Conservation (phyloP, 2,329 filamentous ascomycete species). For the Fusarium sp. region DNA sequence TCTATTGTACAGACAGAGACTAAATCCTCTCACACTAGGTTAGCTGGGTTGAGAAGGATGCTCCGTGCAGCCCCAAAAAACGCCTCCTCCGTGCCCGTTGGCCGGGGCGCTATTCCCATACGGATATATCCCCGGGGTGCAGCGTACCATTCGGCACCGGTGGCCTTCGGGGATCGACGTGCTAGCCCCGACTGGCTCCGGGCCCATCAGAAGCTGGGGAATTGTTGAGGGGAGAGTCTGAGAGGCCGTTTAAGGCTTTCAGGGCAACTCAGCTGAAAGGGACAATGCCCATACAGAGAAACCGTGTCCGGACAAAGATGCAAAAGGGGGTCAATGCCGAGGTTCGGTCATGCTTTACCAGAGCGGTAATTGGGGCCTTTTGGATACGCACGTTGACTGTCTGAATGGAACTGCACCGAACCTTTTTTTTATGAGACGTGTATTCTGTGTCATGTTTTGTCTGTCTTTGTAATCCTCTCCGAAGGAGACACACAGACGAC, state of each 20-base stretch:
- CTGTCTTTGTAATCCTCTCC: conserved; percentile 27
- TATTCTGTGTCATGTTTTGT: conserved; percentile 4
- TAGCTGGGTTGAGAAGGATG: not conserved
- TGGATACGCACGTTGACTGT: not conserved
- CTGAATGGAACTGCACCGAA: not conserved
- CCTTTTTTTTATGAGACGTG: conserved; percentile 2
- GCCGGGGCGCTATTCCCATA: conserved; percentile 45
- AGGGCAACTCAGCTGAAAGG: conserved; percentile 12
- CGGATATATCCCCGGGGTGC: conserved; percentile 44
- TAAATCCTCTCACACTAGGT: not conserved
- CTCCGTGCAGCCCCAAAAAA: too few relatives aligned
- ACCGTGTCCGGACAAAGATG: conserved; percentile 9
- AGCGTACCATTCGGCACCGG: conserved; percentile 32
- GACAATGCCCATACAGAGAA: conserved; percentile 11
- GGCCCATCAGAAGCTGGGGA: conserved; percentile 21
- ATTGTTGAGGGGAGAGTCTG: not conserved
- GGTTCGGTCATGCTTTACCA: conserved; percentile 23
- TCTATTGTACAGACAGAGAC: too few relatives aligned
- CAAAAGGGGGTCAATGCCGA: conserved; percentile 10
- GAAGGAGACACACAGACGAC: conserved; percentile 2
- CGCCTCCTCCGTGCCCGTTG: not conserved
- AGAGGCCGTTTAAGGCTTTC: not conserved
- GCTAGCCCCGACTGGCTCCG: not conserved
- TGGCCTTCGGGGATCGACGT: conserved; percentile 38
- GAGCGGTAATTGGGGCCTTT: conserved; percentile 28